phyloP scores from a whole-genome alignment of 306 rosid species.

The Glycine tomentella region DNA sequence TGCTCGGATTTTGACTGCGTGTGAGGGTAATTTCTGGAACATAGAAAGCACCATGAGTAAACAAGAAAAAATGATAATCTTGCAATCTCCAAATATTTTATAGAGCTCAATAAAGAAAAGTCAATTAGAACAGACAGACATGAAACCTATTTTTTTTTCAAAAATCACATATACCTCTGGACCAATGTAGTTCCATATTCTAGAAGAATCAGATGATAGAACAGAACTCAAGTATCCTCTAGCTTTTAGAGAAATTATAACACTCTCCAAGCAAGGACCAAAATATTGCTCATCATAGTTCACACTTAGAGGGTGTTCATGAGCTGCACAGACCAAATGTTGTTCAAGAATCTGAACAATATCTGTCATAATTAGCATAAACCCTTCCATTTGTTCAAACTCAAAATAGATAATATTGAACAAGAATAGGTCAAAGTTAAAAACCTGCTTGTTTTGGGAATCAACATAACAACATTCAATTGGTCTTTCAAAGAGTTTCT shows the following conservation, averaged over 20 bases:
- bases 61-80: constrained; percentile 5
- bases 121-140: constrained; percentile 44
- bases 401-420: constrained; percentile 22
- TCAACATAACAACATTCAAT: constrained; percentile 92
- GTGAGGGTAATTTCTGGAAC: constrained; percentile 81
- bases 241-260: constrained; percentile 64
- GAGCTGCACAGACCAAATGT: constrained; percentile 91
- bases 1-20: constrained; percentile 76
- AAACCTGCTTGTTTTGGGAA: constrained; percentile 85
- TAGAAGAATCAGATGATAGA: constrained; percentile 59
- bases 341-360: constrained; percentile 80
- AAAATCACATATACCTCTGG: constrained; percentile 58
- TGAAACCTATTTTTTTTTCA: constrained; percentile 38
- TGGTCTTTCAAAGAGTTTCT: constrained; percentile 83
- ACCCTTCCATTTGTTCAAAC: constrained; percentile 17
- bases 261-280: constrained; percentile 67
- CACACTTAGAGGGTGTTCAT: constrained; percentile 73
- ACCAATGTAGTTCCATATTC: constrained; percentile 89
- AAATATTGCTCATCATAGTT: constrained; percentile 75
- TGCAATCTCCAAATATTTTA: constrained; percentile 20
- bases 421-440: constrained; percentile 39
- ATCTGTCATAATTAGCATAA: constrained; percentile 42
- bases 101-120: constrained; percentile 38
- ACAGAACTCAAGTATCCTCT: constrained; percentile 66
- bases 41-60: constrained; percentile 25